These are phyloP conservation scores for Phytophthora foliorum DNA, from an alignment of 352 stramenopile species.

Conservation along the genomic window DNA sequence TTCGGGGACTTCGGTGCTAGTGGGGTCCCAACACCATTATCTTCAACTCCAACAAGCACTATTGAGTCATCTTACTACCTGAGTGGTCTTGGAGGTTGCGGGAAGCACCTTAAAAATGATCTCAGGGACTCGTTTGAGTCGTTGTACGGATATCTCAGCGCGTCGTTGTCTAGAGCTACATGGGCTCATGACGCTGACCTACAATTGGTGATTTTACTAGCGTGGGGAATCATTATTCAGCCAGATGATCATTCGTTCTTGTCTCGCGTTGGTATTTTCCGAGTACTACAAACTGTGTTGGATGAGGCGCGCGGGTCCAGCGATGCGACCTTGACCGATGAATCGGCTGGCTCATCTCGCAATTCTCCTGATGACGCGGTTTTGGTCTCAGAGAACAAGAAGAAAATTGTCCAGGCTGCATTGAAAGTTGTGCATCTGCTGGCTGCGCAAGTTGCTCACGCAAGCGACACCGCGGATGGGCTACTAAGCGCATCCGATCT, in stretches of 20 bases:
- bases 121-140: conserved; percentile 86
- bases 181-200: conserved; percentile 85
- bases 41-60: conserved; percentile 24
- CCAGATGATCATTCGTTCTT: conserved; percentile 92
- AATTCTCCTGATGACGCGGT: conserved; percentile 49
- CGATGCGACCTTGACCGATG: conserved; percentile 43
- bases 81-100: conserved; percentile 80
- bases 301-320: conserved; percentile 80
- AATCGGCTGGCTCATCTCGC: conserved; percentile 19
- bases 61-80: conserved; percentile 74
- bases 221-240: conserved; percentile 90
- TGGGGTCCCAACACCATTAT: conserved; percentile 27
- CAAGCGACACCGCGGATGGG: conserved; percentile 69
- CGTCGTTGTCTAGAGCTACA: conserved; percentile 83
- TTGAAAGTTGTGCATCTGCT: conserved; percentile 91
- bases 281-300: conserved; percentile 91
- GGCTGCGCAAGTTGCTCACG: conserved; percentile 89
- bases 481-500: conserved; percentile 66
- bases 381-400: conserved; percentile 58
- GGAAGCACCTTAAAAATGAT: conserved; percentile 81
- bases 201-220: conserved; percentile 84
- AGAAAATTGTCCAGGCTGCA: conserved; percentile 88
- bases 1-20: conserved; percentile 53
- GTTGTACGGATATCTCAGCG: conserved; percentile 84
- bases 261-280: conserved; percentile 90